These are phyloP conservation scores for Aureoboletus auriporus DNA, from an alignment of 768 basidiomycete genomes.

Conservation along the genomic window DNA sequence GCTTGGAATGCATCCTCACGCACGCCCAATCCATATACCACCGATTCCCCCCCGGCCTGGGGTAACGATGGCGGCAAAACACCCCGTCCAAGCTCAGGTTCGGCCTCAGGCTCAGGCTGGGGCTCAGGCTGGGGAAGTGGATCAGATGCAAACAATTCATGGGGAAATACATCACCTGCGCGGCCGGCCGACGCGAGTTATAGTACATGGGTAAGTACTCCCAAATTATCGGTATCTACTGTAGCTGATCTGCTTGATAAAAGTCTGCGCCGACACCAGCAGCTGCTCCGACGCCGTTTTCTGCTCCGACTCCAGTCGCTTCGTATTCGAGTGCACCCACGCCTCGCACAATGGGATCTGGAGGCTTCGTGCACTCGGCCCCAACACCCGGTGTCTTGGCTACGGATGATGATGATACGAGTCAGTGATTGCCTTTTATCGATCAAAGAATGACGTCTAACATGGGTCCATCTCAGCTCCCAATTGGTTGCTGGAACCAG, in stretches of 20 bases:
- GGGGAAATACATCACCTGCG: conserved; percentile 30
- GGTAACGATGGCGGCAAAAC: conserved; percentile 42
- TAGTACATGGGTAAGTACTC: conserved; percentile 30
- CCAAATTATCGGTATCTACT: conserved; percentile 18
- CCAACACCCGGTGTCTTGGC: conserved; percentile 28
- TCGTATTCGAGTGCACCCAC: conserved; percentile 31
- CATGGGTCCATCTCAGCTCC: conserved; percentile 20
- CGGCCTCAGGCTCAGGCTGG: conserved; percentile 20
- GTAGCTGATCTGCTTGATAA: conserved; percentile 3
- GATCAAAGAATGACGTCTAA: conserved; percentile 12
- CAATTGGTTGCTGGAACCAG: conserved; percentile 25
- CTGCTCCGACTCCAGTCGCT: conserved; percentile 28
- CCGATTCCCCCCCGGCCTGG: conserved; percentile 22
- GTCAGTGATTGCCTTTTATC: conserved; percentile 12
- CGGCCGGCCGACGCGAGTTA: conserved; percentile 31
- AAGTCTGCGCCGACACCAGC: conserved; percentile 38
- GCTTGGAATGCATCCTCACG: conserved; percentile 29
- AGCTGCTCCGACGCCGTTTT: conserved; percentile 37
- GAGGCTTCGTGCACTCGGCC: conserved; percentile 22
- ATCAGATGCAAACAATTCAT: conserved; percentile 19
- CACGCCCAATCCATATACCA: conserved; percentile 51
- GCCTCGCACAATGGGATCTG: conserved; percentile 26
- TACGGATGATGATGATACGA: conserved; percentile 27
- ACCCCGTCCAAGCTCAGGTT: conserved; percentile 35
- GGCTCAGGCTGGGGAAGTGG: conserved; percentile 22